phyloP scores from a whole-genome alignment of 169 alveolate species.

The Neospora caninum region DNA sequence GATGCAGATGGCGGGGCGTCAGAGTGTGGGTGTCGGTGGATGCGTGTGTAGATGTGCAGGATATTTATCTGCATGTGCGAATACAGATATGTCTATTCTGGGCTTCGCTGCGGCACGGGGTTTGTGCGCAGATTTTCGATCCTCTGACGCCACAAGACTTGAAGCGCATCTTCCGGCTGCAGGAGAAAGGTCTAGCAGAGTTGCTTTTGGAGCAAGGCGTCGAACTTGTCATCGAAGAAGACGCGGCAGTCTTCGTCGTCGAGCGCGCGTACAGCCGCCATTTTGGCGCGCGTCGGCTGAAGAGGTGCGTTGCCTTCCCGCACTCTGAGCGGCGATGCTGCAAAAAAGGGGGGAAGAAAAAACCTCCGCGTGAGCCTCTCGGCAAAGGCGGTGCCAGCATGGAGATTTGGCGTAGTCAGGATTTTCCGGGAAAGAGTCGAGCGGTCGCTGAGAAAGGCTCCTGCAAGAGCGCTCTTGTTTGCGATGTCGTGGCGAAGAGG shows the following conservation, averaged over 20 bases:
- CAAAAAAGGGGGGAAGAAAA: too few relatives aligned
- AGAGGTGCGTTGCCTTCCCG: neutral
- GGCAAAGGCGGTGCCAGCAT: too few relatives aligned
- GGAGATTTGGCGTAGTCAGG: too few relatives aligned
- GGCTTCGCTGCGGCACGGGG: neutral
- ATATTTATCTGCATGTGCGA: too few relatives aligned
- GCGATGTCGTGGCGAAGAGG: too few relatives aligned
- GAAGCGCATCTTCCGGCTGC: conserved; percentile 26
- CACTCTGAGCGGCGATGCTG: neutral
- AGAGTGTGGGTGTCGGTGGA: too few relatives aligned
- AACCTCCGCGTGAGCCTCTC: too few relatives aligned
- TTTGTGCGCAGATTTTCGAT: conserved; percentile 42
- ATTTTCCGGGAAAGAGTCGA: too few relatives aligned
- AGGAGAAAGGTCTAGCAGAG: neutral
- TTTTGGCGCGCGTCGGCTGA: conserved; percentile 50
- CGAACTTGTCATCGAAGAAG: neutral
- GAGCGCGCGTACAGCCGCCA: conserved; percentile 51
- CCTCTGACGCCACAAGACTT: conserved; percentile 24
- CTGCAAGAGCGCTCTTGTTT: too few relatives aligned
- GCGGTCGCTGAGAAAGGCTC: too few relatives aligned
- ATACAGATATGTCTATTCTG: neutral
- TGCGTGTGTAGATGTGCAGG: too few relatives aligned
- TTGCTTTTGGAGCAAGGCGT: conserved; percentile 18
- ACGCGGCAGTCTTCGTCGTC: conserved; percentile 19
- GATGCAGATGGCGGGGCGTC: too few relatives aligned